Conservation (phyloP, 305 asterid genomes). For the Rubia tinctorum region DNA sequence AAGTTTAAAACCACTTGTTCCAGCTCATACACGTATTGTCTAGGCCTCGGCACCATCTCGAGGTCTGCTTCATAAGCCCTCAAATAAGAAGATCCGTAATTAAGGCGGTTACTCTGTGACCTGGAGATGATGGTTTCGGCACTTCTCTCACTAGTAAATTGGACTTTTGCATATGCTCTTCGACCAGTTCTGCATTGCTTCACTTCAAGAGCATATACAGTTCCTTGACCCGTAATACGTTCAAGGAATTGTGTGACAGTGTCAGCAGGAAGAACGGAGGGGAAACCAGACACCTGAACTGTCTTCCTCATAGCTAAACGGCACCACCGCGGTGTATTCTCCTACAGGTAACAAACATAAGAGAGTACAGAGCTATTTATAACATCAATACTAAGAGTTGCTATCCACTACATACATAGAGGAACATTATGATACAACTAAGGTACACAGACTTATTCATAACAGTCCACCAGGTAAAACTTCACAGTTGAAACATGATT, state of each 20-base stretch:
- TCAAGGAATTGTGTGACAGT: constrained; percentile 42
- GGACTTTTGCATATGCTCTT: constrained; percentile 64
- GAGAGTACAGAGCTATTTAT: not conserved
- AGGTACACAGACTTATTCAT: not conserved
- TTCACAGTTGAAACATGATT: not conserved
- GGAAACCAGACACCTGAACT: constrained; percentile 59
- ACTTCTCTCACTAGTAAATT: constrained; percentile 26
- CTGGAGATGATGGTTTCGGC: constrained; percentile 35
- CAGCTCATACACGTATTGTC: constrained; percentile 35
- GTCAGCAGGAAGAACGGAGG: constrained; percentile 39
- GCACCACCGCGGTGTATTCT: constrained; percentile 2
- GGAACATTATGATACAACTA: not conserved
- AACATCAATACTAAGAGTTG: not conserved
- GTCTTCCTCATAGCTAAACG: constrained; percentile 51
- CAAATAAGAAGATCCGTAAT: constrained; percentile 53
- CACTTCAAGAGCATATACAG: constrained; percentile 60
- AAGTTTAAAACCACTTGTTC: constrained; percentile 40
- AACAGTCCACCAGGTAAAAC: not conserved
- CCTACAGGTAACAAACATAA: not conserved
- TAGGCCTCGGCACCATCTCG: constrained; percentile 30
- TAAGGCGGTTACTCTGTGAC: constrained; percentile 29
- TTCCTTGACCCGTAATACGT: constrained; percentile 36
- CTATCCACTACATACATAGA: not conserved
- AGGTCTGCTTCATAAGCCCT: constrained; percentile 37
- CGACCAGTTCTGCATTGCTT: constrained; percentile 38